Base-by-base conservation (phyloP, 257 asterid genomes). In the Euphrasia confusa region DNA sequence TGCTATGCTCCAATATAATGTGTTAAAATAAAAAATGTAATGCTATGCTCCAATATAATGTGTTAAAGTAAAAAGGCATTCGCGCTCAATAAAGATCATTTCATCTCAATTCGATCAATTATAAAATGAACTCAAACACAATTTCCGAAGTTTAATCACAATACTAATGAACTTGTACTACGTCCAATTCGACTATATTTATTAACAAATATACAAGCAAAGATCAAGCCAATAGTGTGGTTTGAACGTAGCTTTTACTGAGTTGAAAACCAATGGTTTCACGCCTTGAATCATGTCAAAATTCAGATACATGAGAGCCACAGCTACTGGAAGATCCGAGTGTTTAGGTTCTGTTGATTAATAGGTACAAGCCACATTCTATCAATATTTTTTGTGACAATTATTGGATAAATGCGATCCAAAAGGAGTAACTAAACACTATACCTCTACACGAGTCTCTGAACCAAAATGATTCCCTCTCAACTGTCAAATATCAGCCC, bases 371-470 rank as follows among this genome's bases (percentile, higher is more conserved):
- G 37, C 61, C 45, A 11, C 35, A 61, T 59, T 58, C 4, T 66
- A 49, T 54, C 58, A 63, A 64, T n/a, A 45, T 64, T 35, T 48
- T 27, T 50, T 12, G 53, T 28, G 40, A 11, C 27, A 63, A 14
- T 21, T 21, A 45, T 49, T 49, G 24, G 2, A 26, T 3, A 61
- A 49, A 44, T 57, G 27, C 26, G 48, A 59, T 15, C n/a, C 32
- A 10, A 14, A 35, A 27, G 7, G 10, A 56, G n/a, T 10, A 63
- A 63, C 55, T 33, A 32, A 30, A 45, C n/a, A 63, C 2, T 2
- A 56, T 27, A 77, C 81, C 81, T 50, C 28, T 50, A 15, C 53
- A 49, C 21, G 1, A 49, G 68, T 70, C 71, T 26, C 52, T 26
- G 14, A 65, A 54, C 30, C 11, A 56, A 49, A 15, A 63, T 64